Evolutionary conservation across 2,329 filamentous ascomycete species (phyloP).

Genomic region (Venturiaceae sp.): DNA sequence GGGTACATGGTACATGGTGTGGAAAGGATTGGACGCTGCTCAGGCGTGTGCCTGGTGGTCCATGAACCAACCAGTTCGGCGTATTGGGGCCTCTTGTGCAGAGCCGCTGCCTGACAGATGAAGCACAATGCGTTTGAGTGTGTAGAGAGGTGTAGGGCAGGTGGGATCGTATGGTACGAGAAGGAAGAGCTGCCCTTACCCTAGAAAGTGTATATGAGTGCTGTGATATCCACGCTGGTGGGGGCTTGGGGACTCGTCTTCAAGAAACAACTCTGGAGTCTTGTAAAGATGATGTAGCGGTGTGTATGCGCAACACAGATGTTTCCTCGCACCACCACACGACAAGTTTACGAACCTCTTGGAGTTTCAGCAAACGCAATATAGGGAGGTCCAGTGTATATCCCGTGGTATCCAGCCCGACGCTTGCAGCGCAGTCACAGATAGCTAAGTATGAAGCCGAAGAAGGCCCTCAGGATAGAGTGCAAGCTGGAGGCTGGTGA

Average conservation of each 20-base stretch:
- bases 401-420: background rate
- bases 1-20: background rate
- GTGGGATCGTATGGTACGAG: background rate
- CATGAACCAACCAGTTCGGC: background rate
- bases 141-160: background rate
- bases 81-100: background rate
- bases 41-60: background rate
- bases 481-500: background rate
- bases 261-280: background rate
- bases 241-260: background rate
- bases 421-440: background rate
- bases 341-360: background rate
- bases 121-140: background rate
- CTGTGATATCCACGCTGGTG: background rate
- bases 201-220: background rate
- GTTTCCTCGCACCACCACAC: background rate
- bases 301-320: background rate
- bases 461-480: background rate
- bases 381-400: background rate
- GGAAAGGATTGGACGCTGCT: background rate
- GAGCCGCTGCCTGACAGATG: background rate
- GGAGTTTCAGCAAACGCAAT: conserved; percentile 1
- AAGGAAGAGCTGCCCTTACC: background rate
- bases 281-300: background rate
- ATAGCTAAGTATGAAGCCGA: background rate